Evolutionary conservation across 2,329 filamentous ascomycete species (phyloP), one percentile per base, ranked within the genome.

Genomic region (Xylariales sp.): DNA sequence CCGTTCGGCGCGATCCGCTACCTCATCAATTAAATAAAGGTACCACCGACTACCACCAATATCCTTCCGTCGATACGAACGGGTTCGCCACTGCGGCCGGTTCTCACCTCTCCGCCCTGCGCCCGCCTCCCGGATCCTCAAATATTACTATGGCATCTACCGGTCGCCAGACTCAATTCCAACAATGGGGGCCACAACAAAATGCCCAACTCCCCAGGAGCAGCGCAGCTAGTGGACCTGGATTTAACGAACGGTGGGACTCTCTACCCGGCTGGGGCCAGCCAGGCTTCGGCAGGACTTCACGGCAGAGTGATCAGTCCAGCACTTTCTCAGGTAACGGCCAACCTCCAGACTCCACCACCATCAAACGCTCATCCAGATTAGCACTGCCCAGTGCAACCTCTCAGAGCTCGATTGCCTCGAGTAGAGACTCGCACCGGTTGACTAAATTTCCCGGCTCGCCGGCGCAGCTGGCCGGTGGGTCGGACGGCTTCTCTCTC

Each of bases 11-110:
- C 77, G 92, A 96, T 64, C 91, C 91, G 65, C 85, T 92, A 67
- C 93, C 94, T 36, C 92, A 96, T 79, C 93, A 97, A 76, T 82
- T 97, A 62, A 94, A 93, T 79, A 94, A 93, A 81, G 85, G 84
- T 72, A 88, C 88, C 56, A 83, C 83, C 73, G 94, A 97, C 80
- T 97, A 90, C 77, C 93, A 97, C 81, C 95, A 97, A 77, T 97
- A 97, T 79, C 93, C 94, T 49, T 87, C 87, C 60, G 89, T 92
- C 78, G 90, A 91, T 72, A 83, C 87, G 36, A 80, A 85, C 57
- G 78, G 82, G 46, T 77, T 83, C 63, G 80, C 83, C 49, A 80
- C 82, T 68, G 81, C 83, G 66, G 84, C 83, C 56, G 83, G 83
- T 65, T 83, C 86, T 46, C 88, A 91, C 75, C 83, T 86, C 50